These are phyloP conservation scores for Trichosanthes cucumerina DNA, from an alignment of 306 rosid species.

Conservation along the genomic window DNA sequence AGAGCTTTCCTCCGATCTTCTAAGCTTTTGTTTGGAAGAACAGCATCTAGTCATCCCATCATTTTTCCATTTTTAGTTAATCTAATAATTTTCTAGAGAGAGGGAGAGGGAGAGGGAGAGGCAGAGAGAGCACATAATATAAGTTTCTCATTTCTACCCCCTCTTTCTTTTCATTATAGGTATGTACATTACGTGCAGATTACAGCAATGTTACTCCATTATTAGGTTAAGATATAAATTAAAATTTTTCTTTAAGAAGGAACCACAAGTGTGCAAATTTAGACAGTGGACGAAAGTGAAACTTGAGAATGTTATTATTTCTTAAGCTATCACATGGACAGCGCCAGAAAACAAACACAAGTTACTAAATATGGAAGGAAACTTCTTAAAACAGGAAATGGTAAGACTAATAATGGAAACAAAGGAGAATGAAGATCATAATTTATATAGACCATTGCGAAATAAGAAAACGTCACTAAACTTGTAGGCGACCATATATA, in stretches of 20 bases:
- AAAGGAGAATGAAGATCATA: background rate
- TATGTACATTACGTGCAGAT: background rate
- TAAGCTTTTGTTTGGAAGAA: background rate
- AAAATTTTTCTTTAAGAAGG: background rate
- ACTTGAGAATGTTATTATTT: background rate
- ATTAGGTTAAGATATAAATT: background rate
- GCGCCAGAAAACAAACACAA: background rate
- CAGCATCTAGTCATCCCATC: background rate
- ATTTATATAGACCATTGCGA: background rate
- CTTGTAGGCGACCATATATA: background rate
- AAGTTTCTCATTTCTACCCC: background rate
- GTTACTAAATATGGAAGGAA: background rate
- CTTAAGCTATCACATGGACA: background rate
- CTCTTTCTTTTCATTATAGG: background rate
- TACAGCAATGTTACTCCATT: background rate
- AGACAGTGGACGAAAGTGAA: background rate
- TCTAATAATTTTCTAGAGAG: background rate
- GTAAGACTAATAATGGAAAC: background rate
- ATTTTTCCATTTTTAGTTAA: background rate
- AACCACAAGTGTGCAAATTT: background rate
- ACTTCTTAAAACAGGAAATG: background rate
- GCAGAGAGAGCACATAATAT: background rate
- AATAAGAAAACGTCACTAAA: background rate
- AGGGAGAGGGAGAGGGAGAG: background rate
- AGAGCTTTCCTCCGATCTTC: background rate